Percentiles rank a stretch among this genome's conserved stretches.
Conservation (phyloP, 164 flowering plant genomes). For the Protea cynaroides region DNA sequence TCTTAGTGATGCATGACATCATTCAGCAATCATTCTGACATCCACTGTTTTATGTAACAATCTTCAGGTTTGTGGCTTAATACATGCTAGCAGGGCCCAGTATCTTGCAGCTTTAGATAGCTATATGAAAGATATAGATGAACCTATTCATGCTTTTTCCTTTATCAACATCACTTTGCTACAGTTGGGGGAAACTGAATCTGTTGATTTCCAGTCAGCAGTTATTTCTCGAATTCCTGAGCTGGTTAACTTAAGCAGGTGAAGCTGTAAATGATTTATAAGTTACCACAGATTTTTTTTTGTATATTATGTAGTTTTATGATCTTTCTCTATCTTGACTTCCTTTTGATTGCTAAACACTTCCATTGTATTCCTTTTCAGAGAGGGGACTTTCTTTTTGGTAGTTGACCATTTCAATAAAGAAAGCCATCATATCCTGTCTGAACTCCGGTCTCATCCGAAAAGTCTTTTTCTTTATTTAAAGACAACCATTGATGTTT, state of each 20-base stretch:
- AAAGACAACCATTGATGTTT: conserved; percentile 77
- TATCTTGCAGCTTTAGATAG: conserved; percentile 72
- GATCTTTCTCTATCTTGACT: background rate
- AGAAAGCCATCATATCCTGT: conserved; percentile 47
- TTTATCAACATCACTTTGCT: conserved; percentile 51
- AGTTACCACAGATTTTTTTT: background rate
- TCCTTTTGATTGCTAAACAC: conserved; percentile 7
- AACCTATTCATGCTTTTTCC: conserved; percentile 85
- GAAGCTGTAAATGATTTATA: conserved; percentile 6
- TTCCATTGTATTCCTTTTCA: conserved; percentile 29
- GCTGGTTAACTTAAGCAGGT: conserved; percentile 77
- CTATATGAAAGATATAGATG: conserved; percentile 75
- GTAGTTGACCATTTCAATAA: conserved; percentile 53
- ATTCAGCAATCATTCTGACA: background rate
- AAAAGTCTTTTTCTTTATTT: conserved; percentile 83
- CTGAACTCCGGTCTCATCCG: conserved; percentile 56
- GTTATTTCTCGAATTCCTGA: conserved; percentile 70
- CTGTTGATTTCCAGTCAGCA: conserved; percentile 52
- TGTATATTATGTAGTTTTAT: background rate
- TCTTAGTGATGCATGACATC: background rate
- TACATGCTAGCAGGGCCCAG: conserved; percentile 49
- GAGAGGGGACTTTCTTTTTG: conserved; percentile 71
- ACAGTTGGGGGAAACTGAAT: conserved; percentile 33
- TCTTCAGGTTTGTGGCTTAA: conserved; percentile 83
- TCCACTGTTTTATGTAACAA: conserved; percentile 1